Percentiles rank a stretch among this genome's conserved stretches.
These are phyloP conservation scores for Takashimella tepidaria DNA, from an alignment of 1,284 basidiomycete genomes.

Conservation along the genomic window DNA sequence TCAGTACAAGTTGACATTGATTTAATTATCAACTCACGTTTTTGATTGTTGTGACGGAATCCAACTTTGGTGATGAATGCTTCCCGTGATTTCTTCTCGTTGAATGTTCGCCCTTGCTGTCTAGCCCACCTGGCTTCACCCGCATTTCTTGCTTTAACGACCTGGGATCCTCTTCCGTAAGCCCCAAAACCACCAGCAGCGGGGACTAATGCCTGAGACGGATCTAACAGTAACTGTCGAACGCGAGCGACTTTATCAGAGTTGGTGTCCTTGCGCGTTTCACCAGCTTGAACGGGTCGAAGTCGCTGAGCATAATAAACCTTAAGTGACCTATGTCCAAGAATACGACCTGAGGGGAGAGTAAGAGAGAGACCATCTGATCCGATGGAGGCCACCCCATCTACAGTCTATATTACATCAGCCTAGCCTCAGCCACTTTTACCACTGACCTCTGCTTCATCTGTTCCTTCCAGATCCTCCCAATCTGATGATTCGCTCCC, in stretches of 20 bases:
- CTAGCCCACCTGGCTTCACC: conserved; percentile 93
- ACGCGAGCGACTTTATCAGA: conserved; percentile 57
- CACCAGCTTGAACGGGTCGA: conserved; percentile 24
- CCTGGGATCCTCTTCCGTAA: conserved; percentile 69
- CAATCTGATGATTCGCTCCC: conserved; percentile 61
- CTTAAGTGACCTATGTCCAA: conserved; percentile 84
- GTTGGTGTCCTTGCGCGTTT: conserved; percentile 50
- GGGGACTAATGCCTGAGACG: conserved; percentile 74
- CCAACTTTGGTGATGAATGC: conserved; percentile 74
- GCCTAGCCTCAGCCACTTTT: conserved; percentile 23
- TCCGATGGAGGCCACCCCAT: conserved; percentile 30
- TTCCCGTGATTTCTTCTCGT: conserved; percentile 72
- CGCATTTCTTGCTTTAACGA: conserved; percentile 84
- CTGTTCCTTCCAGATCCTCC: conserved; percentile 43
- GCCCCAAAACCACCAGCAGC: conserved; percentile 80
- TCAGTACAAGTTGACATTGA: background rate
- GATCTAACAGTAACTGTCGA: conserved; percentile 68
- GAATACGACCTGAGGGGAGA: conserved; percentile 83
- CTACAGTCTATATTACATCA: conserved; percentile 37
- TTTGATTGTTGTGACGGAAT: conserved; percentile 71
- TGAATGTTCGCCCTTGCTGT: conserved; percentile 76
- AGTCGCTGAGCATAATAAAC: conserved; percentile 86
- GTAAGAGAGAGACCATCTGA: conserved; percentile 75
- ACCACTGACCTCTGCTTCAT: conserved; percentile 31
- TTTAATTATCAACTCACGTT: conserved; percentile 51